Evolutionary conservation across 2,329 filamentous ascomycete species (phyloP).

Genomic region (Colletotrichum scovillei): DNA sequence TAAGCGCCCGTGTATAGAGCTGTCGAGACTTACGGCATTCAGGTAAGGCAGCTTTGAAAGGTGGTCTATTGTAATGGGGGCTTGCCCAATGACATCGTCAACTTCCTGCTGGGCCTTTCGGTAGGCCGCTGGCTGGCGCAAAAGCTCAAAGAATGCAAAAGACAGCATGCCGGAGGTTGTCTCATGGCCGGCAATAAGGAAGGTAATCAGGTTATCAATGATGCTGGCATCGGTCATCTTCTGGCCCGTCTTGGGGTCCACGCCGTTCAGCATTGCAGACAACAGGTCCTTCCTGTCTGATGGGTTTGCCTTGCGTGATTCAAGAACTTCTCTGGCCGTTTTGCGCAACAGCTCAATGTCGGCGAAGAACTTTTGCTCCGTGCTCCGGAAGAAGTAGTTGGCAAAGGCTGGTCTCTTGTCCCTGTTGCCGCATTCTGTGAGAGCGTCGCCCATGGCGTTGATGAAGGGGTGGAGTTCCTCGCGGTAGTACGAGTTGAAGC

Average conservation of each 20-base stretch:
- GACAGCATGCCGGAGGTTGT: conserved; percentile 76
- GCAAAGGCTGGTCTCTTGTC: conserved; percentile 58
- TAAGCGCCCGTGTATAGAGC: too few relatives aligned
- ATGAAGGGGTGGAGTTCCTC: conserved; percentile 52
- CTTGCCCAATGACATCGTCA: conserved; percentile 70
- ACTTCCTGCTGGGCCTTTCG: conserved; percentile 75
- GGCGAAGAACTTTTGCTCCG: conserved; percentile 56
- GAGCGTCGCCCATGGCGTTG: conserved; percentile 69
- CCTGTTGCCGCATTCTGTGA: conserved; percentile 65
- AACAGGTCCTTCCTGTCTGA: conserved; percentile 68
- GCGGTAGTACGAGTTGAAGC: conserved; percentile 72
- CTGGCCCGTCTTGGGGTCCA: conserved; percentile 72
- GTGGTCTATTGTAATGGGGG: conserved; percentile 67
- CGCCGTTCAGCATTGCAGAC: conserved; percentile 73
- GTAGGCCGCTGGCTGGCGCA: conserved; percentile 71
- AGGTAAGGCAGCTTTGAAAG: conserved; percentile 72
- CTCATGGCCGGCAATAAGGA: conserved; percentile 76
- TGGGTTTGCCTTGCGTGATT: conserved; percentile 65
- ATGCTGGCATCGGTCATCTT: conserved; percentile 69
- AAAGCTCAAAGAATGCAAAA: conserved; percentile 73
- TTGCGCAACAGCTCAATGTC: conserved; percentile 64
- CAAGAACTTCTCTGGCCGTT: conserved; percentile 68
- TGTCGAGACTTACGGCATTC: conserved; percentile 53
- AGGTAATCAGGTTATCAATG: conserved; percentile 76
- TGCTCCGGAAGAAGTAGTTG: conserved; percentile 56